A percentile compares a stretch with the other conserved stretches of the same genome.
These are phyloP conservation scores for Pontederia paniculata DNA, from an alignment of 176 grass and related monocot species.

Conservation along the genomic window DNA sequence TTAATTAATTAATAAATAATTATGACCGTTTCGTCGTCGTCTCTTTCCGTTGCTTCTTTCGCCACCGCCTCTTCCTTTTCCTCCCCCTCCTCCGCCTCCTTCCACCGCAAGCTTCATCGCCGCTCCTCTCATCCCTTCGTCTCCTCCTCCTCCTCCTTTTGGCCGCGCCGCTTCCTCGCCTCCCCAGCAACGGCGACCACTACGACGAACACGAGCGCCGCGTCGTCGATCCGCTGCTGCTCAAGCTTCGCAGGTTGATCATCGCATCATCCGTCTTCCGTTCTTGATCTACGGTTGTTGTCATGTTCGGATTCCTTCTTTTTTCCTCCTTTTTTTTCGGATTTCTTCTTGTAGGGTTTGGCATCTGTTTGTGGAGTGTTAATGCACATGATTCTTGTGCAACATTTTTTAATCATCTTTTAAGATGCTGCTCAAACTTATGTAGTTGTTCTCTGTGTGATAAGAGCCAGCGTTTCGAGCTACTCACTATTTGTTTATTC, in stretches of 20 bases:
- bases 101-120: not conserved
- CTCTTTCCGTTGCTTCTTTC: too few relatives aligned
- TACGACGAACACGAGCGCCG: not conserved
- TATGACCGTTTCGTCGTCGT: too few relatives aligned
- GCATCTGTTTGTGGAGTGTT: not conserved
- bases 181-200: too few relatives aligned
- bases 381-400: too few relatives aligned
- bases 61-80: not conserved
- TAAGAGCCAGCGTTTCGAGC: too few relatives aligned
- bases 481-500: too few relatives aligned
- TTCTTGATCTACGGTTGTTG: not conserved
- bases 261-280: not conserved
- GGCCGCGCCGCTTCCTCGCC: not conserved
- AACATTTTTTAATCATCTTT: too few relatives aligned
- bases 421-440: too few relatives aligned
- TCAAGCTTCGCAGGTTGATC: constrained; percentile 4
- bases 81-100: not conserved
- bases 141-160: not conserved
- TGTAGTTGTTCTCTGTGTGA: too few relatives aligned
- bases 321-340: not conserved
- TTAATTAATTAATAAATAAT: too few relatives aligned
- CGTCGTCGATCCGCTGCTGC: not conserved
- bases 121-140: not conserved
- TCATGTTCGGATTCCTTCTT: not conserved
- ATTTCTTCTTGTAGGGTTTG: not conserved